These are phyloP conservation scores for Brassica carinata DNA, from an alignment of 345 rosid genomes.

Conservation along the genomic window DNA sequence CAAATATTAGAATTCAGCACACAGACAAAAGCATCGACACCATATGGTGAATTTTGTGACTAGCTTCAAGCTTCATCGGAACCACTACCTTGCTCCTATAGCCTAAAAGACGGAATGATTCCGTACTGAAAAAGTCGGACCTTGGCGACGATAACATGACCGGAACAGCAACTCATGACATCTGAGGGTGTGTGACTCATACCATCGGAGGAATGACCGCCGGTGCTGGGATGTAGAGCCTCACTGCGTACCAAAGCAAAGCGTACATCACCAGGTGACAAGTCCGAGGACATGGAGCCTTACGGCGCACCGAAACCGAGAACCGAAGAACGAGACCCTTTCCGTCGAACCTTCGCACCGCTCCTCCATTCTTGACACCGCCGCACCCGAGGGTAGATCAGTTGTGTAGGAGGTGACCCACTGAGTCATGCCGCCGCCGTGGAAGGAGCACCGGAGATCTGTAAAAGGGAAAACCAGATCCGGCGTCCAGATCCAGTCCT, in stretches of 20 bases:
- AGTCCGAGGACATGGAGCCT: background rate
- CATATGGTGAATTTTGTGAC: too few relatives aligned
- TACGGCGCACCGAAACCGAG: background rate
- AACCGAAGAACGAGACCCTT: background rate
- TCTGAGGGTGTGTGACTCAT: background rate
- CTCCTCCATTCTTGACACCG: too few relatives aligned
- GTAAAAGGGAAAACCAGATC: too few relatives aligned
- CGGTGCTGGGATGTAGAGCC: background rate
- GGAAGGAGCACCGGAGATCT: too few relatives aligned
- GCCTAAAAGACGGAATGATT: background rate
- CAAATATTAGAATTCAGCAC: too few relatives aligned
- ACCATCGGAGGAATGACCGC: background rate
- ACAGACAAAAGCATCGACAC: too few relatives aligned
- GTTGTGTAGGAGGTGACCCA: background rate
- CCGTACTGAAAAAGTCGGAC: background rate
- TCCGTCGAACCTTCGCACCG: background rate
- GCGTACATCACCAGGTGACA: background rate
- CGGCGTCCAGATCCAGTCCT: too few relatives aligned
- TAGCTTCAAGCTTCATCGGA: too few relatives aligned
- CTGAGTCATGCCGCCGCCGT: too few relatives aligned
- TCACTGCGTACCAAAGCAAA: background rate
- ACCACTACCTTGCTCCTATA: background rate
- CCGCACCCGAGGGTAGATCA: background rate
- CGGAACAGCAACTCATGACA: background rate
- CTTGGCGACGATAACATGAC: background rate